Evolutionary conservation across 345 rosid species (phyloP).

Genomic region (Zanthoxylum bungeanum): DNA sequence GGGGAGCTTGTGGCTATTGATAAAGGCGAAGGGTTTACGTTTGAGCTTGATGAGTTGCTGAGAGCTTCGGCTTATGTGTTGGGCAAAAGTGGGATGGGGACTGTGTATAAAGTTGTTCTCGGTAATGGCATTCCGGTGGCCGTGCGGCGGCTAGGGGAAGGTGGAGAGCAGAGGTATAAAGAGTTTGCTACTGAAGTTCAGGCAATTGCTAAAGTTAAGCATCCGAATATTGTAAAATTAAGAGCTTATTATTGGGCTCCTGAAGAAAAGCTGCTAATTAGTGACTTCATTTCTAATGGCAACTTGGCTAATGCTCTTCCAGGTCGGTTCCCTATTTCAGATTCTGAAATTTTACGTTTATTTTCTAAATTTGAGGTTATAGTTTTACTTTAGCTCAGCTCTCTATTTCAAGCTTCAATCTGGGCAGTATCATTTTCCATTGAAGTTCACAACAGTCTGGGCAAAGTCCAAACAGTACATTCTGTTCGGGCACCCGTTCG

Average conservation of each 20-base stretch:
- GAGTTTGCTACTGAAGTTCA: slow-evolving; percentile 89
- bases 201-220: slow-evolving; percentile 87
- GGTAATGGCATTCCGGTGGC: slow-evolving; percentile 96
- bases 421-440: too few species aligned
- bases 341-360: not conserved
- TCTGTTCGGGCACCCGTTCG: too few species aligned
- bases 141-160: slow-evolving; percentile 89
- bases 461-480: too few species aligned
- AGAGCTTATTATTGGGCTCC: slow-evolving; percentile 99
- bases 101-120: slow-evolving; percentile 93
- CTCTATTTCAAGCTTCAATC: not conserved
- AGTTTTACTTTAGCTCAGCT: not conserved
- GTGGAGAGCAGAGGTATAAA: slow-evolving; percentile 88
- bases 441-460: too few species aligned
- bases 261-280: slow-evolving; percentile 91
- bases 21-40: slow-evolving; percentile 79
- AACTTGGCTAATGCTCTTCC: slow-evolving; percentile 79
- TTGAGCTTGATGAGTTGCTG: slow-evolving; percentile 89
- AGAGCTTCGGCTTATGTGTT: slow-evolving; percentile 95
- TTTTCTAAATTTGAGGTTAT: not conserved
- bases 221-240: slow-evolving; percentile 86
- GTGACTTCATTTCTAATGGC: slow-evolving; percentile 89
- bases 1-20: slow-evolving; percentile 93
- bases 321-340: slow-evolving; percentile 39
- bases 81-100: slow-evolving; percentile 98